Evolutionary conservation across 768 basidiomycete genomes (phyloP).

Genomic region (Clathrus columnatus): DNA sequence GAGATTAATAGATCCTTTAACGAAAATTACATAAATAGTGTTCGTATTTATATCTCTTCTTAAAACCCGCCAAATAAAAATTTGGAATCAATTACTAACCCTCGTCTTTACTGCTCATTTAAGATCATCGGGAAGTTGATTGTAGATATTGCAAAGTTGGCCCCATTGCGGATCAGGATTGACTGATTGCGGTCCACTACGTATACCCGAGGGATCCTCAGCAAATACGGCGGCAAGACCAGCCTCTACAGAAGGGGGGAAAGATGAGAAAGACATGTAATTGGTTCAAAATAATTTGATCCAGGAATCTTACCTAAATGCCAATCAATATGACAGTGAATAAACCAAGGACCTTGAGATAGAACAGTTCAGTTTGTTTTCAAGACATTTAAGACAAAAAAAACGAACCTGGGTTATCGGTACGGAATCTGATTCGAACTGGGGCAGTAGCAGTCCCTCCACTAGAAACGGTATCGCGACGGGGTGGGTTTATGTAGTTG

Average conservation of each 20-base stretch:
- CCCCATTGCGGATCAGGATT: slow-evolving; percentile 2
- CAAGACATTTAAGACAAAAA: slow-evolving; percentile 11
- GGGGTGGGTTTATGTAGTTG: slow-evolving; percentile 32
- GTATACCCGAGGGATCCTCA: slow-evolving; percentile 3
- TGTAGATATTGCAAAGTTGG: slow-evolving; percentile 8
- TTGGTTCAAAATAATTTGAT: background rate
- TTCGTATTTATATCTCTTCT: no score
- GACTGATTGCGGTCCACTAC: slow-evolving; percentile 7
- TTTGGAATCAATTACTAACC: no score
- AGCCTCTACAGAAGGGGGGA: background rate
- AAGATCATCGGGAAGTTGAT: background rate
- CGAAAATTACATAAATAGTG: no score
- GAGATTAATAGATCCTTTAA: no score
- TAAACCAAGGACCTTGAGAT: slow-evolving; percentile 38
- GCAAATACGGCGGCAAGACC: slow-evolving; percentile 24
- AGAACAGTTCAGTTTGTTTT: background rate
- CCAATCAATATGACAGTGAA: slow-evolving; percentile 43
- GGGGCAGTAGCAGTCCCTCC: slow-evolving; percentile 25
- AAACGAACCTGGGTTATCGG: slow-evolving; percentile 44
- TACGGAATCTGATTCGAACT: slow-evolving; percentile 40
- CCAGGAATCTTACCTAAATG: slow-evolving; percentile 27
- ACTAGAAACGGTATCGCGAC: slow-evolving; percentile 10
- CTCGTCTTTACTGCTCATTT: no score
- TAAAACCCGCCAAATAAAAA: no score
- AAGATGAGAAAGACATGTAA: background rate